Conservation (phyloP, 2,329 filamentous ascomycete genomes). For the Rosellinia necatrix region DNA sequence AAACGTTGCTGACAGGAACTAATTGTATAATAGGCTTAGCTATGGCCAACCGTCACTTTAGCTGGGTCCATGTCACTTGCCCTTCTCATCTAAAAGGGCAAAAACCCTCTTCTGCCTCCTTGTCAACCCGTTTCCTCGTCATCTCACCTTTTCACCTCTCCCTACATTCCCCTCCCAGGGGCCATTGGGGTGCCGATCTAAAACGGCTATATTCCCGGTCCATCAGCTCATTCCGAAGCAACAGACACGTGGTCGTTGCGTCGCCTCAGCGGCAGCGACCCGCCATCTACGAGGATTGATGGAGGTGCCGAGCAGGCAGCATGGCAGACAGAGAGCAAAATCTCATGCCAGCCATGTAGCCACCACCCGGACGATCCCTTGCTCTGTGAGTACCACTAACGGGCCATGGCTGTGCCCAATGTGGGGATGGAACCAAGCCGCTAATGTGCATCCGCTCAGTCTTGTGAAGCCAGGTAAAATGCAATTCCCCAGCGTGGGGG, state of each 20-base stretch:
- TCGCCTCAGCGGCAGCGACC: too few relatives aligned
- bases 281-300: too few relatives aligned
- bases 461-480: conserved; percentile 7
- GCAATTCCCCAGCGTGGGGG: neutral
- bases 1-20: too few relatives aligned
- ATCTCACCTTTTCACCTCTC: neutral
- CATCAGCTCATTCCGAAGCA: neutral
- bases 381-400: neutral
- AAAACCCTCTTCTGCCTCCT: conserved; percentile 2
- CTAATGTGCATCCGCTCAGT: neutral
- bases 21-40: too few relatives aligned
- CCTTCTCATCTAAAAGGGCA: conserved; percentile 12
- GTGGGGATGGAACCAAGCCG: neutral
- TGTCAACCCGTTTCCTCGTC: neutral
- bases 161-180: neutral
- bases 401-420: neutral
- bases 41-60: too few relatives aligned
- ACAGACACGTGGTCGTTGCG: too few relatives aligned
- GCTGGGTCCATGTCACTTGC: neutral
- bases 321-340: neutral
- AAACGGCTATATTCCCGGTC: neutral
- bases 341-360: neutral
- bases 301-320: neutral
- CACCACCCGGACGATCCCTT: neutral
- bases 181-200: neutral